Evolutionary conservation across 192 early-diverging fungal species (phyloP).

Genomic region (Geranomyces variabilis): DNA sequence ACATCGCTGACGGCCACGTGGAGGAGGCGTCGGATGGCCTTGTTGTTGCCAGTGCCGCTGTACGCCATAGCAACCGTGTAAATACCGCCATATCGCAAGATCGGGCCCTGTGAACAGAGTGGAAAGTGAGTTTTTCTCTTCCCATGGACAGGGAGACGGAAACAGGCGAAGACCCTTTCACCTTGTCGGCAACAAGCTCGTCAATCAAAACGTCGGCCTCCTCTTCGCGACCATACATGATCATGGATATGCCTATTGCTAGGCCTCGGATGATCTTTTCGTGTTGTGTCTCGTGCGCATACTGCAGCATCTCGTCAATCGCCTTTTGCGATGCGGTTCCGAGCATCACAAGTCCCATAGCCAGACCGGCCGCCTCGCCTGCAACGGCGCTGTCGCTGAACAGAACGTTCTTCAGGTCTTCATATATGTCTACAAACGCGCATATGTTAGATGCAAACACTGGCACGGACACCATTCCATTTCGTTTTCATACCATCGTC

Average conservation of each 20-base stretch:
- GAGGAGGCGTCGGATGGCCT: conserved; percentile 88
- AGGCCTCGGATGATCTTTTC: conserved; percentile 99
- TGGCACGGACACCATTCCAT: background rate
- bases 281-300: conserved; percentile 98
- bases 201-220: conserved; percentile 91
- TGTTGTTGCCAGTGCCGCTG: conserved; percentile 96
- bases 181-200: conserved; percentile 82
- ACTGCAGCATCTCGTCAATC: conserved; percentile 94
- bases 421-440: conserved; percentile 69
- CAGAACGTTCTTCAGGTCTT: conserved; percentile 84
- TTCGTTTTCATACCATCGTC: conserved; percentile 82
- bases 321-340: conserved; percentile 81
- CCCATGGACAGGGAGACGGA: too few relatives aligned
- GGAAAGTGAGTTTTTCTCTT: too few relatives aligned
- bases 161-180: conserved; percentile 31
- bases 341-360: conserved; percentile 97
- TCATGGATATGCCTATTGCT: conserved; percentile 89
- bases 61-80: conserved; percentile 98
- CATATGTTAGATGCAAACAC: too few relatives aligned
- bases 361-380: conserved; percentile 94
- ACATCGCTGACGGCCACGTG: conserved; percentile 98
- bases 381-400: conserved; percentile 95
- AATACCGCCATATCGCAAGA: conserved; percentile 95
- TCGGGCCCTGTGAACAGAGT: conserved; percentile 66
- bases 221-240: conserved; percentile 98